Evolutionary conservation across 257 asterid species (phyloP), one percentile per base, ranked within the genome.

Genomic region (Scutellaria baicalensis): DNA sequence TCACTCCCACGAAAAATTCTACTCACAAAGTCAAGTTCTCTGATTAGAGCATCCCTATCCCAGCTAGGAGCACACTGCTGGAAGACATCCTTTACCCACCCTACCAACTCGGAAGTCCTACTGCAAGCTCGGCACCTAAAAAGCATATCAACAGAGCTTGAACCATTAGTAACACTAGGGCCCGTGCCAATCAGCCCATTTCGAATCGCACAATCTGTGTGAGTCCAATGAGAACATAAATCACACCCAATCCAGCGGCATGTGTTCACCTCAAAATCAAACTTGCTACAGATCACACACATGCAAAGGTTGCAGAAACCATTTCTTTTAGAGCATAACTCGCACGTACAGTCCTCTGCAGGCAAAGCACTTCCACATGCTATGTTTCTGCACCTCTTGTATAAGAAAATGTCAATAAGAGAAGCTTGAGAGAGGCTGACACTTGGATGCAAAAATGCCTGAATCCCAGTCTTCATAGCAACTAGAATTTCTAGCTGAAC

Each of bases 291-390:
- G 52, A 87, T 84, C 31, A 80, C 85, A 70, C 97, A 92, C 97
- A 92, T 92, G 83, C 97, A 92, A 58, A 89, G 96, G 85, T 84
- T 89, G 88, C 97, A 92, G 78, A 92, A 92, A 66, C 96, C 97
- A 35, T 87, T 87, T 75, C 85, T 80, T 82, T 87, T 85, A 6
- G 85, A 81, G 80, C 97, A 92, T 71, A 89, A 67, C 74, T 84
- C 89, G 49, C 97, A 92, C 36, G 83, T 70, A 70, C 97, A 92
- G 56, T 89, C 93, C 76, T 92, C 97, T 6, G 92, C 96, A 6
- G 95, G 97, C 77, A 92, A 80, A 64, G 82, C 84, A 69, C 85
- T 84, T 33, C 96, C 96, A 75, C 97, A 92, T 21, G 91, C 92
- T 74, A 92, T 89, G 82, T 89, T 89, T 65, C 96, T 85, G 76